A percentile compares a stretch with the other conserved stretches of the same genome.
These are phyloP conservation scores for Wallacemonas sp. DNA, from an alignment of 208 protist genomes.

Conservation along the genomic window DNA sequence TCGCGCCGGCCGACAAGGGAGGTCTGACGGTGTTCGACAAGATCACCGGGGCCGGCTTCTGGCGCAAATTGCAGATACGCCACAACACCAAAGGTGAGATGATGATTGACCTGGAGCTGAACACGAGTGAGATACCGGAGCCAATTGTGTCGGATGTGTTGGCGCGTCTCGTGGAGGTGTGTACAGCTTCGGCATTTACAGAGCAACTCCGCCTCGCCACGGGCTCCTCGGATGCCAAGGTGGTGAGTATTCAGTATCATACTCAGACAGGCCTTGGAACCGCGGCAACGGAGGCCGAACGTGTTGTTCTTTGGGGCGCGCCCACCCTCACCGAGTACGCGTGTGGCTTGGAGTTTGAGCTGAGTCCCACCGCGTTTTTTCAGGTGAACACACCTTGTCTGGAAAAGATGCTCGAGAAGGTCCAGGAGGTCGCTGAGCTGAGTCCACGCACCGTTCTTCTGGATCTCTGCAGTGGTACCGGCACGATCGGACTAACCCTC, in stretches of 20 bases:
- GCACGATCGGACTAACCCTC: slow-evolving; percentile 93
- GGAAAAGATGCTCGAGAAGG: slow-evolving; percentile 82
- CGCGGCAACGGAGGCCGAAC: slow-evolving; percentile 51
- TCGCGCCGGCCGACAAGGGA: slow-evolving; percentile 30
- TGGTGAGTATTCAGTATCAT: slow-evolving; percentile 82
- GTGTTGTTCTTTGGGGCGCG: slow-evolving; percentile 61
- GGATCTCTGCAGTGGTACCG: slow-evolving; percentile 96
- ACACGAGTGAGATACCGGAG: slow-evolving; percentile 31
- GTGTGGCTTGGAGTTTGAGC: slow-evolving; percentile 78
- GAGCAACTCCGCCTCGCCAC: slow-evolving; percentile 22
- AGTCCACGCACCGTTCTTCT: slow-evolving; percentile 74
- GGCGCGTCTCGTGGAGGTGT: slow-evolving; percentile 31
- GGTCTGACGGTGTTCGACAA: slow-evolving; percentile 78
- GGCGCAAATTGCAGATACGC: slow-evolving; percentile 88
- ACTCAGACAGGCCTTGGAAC: slow-evolving; percentile 69
- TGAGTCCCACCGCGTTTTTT: slow-evolving; percentile 94
- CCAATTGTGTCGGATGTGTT: slow-evolving; percentile 42
- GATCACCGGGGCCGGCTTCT: slow-evolving; percentile 78
- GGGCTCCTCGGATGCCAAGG: slow-evolving; percentile 25
- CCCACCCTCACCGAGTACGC: slow-evolving; percentile 75
- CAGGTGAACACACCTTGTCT: slow-evolving; percentile 94
- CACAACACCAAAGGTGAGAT: slow-evolving; percentile 86
- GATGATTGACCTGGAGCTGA: slow-evolving; percentile 78
- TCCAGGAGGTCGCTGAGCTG: slow-evolving; percentile 63
- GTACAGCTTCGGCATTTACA: slow-evolving; percentile 25